Percentiles rank a stretch among this genome's conserved stretches.
These are phyloP conservation scores for Clonostachys chloroleuca DNA, from an alignment of 2,329 filamentous ascomycete genomes.

Conservation along the genomic window DNA sequence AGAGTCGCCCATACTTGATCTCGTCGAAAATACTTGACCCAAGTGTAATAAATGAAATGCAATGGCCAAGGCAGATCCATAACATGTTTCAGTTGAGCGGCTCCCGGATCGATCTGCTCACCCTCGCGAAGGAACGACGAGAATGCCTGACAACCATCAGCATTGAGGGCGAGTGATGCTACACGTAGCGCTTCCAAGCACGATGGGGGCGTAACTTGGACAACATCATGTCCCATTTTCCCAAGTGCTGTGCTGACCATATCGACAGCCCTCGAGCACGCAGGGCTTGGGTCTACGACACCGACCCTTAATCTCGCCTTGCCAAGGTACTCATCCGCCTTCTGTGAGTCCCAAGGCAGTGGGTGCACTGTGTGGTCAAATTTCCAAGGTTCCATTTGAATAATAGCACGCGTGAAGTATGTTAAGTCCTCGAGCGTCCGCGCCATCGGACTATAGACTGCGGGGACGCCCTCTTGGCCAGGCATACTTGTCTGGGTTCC, in stretches of 20 bases:
- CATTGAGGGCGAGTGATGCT: conserved; percentile 75
- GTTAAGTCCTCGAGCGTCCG: conserved; percentile 76
- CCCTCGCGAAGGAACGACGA: conserved; percentile 70
- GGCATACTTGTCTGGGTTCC: conserved; percentile 85
- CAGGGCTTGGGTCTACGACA: conserved; percentile 82
- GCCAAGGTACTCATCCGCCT: conserved; percentile 52
- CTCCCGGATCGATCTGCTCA: conserved; percentile 77
- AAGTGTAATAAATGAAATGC: conserved; percentile 84
- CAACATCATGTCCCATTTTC: conserved; percentile 70
- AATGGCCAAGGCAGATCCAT: conserved; percentile 69
- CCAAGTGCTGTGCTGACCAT: conserved; percentile 66
- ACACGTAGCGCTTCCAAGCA: conserved; percentile 74
- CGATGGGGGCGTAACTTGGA: conserved; percentile 57
- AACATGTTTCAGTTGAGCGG: conserved; percentile 68
- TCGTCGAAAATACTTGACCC: conserved; percentile 76
- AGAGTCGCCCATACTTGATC: conserved; percentile 78
- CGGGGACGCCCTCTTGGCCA: conserved; percentile 84
- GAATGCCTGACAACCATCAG: conserved; percentile 80
- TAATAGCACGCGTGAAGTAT: conserved; percentile 77
- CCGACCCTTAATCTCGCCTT: conserved; percentile 65
- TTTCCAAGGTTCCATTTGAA: conserved; percentile 81
- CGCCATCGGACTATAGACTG: conserved; percentile 90
- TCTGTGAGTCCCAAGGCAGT: conserved; percentile 67
- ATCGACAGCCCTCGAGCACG: conserved; percentile 72
- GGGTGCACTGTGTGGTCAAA: conserved; percentile 86